Evolutionary conservation across 257 asterid species (phyloP).

Genomic region (Nicotiana knightiana): DNA sequence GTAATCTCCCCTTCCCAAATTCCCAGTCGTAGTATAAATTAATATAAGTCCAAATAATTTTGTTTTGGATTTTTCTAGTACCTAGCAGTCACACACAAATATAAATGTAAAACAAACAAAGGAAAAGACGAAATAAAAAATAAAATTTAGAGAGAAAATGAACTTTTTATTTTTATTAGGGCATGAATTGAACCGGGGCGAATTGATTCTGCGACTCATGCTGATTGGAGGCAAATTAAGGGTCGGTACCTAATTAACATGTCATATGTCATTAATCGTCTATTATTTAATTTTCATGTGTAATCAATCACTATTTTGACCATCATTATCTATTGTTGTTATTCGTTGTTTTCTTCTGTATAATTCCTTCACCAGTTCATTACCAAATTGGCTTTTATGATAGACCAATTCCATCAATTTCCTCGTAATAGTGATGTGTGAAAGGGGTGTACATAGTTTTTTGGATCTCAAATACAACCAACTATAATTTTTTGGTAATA

Average conservation of each 20-base stretch:
- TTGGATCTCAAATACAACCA: not conserved
- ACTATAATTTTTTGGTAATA: not conserved
- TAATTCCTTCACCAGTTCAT: not conserved
- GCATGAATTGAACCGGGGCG: not conserved
- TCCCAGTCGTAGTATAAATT: no score
- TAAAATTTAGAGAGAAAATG: not conserved
- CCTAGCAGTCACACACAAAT: no score
- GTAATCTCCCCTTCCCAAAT: no score
- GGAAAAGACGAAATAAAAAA: not conserved
- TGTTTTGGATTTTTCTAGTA: no score
- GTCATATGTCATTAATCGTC: not conserved
- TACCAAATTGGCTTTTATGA: not conserved
- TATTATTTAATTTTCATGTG: not conserved
- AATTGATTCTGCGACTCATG: not conserved
- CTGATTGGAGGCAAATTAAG: not conserved
- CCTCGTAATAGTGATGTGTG: not conserved
- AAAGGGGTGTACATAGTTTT: no score
- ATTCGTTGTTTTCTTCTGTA: not conserved
- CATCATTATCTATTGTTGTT: not conserved
- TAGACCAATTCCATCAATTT: not conserved
- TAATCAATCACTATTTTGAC: not conserved
- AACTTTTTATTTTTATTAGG: not conserved
- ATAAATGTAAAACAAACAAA: not conserved
- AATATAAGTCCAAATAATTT: no score
- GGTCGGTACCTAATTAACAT: not conserved